Percentiles rank a stretch among this genome's conserved stretches.
Evolutionary conservation across 495 filamentous ascomycete genomes (phyloP).

Genomic region (Trypethelium eluteriae): DNA sequence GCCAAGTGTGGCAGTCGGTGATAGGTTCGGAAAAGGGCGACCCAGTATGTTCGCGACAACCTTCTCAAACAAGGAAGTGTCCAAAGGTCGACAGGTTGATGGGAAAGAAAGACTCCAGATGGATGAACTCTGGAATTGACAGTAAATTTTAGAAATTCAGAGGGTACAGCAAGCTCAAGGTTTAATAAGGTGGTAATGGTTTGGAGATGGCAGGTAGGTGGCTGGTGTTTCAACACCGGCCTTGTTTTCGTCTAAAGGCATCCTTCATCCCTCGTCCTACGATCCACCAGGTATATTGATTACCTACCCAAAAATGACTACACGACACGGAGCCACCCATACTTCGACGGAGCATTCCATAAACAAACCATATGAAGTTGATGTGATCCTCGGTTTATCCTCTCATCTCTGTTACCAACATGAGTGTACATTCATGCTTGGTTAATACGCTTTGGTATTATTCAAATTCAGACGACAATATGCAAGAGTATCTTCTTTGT

Average conservation of each 20-base stretch:
- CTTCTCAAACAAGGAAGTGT: not conserved
- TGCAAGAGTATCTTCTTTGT: too few species aligned
- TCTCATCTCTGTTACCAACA: too few species aligned
- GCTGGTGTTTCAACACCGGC: not conserved
- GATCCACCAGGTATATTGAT: not conserved
- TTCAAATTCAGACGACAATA: too few species aligned
- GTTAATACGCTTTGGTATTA: too few species aligned
- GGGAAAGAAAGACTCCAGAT: not conserved
- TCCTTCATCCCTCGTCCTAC: not conserved
- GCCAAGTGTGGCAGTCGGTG: not conserved
- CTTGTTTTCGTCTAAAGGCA: not conserved
- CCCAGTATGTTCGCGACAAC: not conserved
- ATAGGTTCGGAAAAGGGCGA: not conserved
- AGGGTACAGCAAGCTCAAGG: not conserved
- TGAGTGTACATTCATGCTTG: too few species aligned
- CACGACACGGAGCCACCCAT: too few species aligned
- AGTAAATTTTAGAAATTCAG: not conserved
- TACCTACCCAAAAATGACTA: too few species aligned
- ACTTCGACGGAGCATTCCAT: too few species aligned
- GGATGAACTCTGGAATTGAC: too few species aligned
- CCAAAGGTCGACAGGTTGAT: not conserved
- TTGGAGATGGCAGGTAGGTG: conserved; percentile 10
- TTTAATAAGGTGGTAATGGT: not conserved
- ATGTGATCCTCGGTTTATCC: too few species aligned
- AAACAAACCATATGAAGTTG: too few species aligned